Evolutionary conservation across 495 filamentous ascomycete genomes (phyloP).

Genomic region (Talaromyces liani): DNA sequence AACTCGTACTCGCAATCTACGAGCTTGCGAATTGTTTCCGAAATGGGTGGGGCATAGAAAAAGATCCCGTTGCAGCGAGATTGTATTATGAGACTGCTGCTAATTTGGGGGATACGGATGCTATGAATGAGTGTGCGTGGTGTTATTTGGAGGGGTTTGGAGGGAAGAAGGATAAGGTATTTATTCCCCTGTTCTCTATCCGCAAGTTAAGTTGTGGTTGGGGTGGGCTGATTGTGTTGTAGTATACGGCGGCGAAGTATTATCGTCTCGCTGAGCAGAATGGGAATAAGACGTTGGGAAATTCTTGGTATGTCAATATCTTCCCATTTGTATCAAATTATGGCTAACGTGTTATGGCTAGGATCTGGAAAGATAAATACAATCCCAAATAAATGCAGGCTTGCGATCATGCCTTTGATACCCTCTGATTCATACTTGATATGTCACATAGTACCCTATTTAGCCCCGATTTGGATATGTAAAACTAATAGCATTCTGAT

Average conservation of each 20-base stretch:
- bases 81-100: conserved; percentile 97
- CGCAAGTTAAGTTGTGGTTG: neutral
- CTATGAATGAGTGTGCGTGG: conserved; percentile 95
- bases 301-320: conserved; percentile 75
- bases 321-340: neutral
- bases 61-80: conserved; percentile 80
- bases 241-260: conserved; percentile 87
- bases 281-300: conserved; percentile 84
- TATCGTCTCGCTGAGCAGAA: conserved; percentile 86
- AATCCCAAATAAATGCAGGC: conserved; percentile 47
- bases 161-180: conserved; percentile 91
- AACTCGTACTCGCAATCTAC: conserved; percentile 95
- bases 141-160: conserved; percentile 95
- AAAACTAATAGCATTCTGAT: neutral
- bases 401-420: neutral
- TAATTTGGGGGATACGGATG: conserved; percentile 92
- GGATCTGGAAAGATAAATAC: conserved; percentile 98
- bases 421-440: neutral
- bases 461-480: neutral
- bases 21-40: conserved; percentile 92
- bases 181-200: neutral
- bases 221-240: conserved; percentile 13
- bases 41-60: conserved; percentile 88
- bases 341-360: conserved; percentile 22
- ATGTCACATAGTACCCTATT: neutral